These are phyloP conservation scores for Teratosphaeria viscida DNA, from an alignment of 2,329 filamentous ascomycete species.

Conservation along the genomic window DNA sequence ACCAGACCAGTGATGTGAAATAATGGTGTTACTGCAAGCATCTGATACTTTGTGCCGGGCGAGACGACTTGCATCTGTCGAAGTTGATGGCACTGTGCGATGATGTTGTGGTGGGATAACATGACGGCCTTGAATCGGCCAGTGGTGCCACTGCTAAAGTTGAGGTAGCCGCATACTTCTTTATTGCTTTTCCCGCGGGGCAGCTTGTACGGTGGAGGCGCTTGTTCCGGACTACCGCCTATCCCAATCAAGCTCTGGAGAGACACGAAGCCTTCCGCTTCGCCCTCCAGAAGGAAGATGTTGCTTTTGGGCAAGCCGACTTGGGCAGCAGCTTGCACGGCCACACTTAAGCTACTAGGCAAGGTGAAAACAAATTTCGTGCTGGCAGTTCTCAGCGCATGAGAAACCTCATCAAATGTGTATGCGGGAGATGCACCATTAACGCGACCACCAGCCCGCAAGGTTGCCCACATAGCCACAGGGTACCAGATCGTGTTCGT, in stretches of 20 bases:
- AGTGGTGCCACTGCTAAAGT: constrained; percentile 33
- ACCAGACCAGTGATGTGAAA: constrained; percentile 53
- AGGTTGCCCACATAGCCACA: constrained; percentile 47
- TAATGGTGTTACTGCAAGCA: constrained; percentile 47
- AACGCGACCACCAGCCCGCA: constrained; percentile 42
- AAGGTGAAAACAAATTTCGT: constrained; percentile 49
- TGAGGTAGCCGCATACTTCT: constrained; percentile 41
- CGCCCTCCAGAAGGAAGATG: constrained; percentile 46
- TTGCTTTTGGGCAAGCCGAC: constrained; percentile 40
- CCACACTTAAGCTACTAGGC: constrained; percentile 42
- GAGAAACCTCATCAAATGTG: constrained; percentile 54
- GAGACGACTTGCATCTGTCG: constrained; percentile 36
- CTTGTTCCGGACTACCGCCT: constrained; percentile 25
- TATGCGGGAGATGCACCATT: constrained; percentile 55
- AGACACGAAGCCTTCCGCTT: constrained; percentile 36
- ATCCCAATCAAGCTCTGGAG: constrained; percentile 33
- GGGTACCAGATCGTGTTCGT: constrained; percentile 58
- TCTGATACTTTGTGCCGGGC: constrained; percentile 34
- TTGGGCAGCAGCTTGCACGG: constrained; percentile 40
- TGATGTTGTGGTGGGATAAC: constrained; percentile 38
- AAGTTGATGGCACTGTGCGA: constrained; percentile 51
- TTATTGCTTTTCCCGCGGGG: constrained; percentile 42
- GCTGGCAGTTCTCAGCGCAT: constrained; percentile 47
- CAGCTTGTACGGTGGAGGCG: constrained; percentile 39
- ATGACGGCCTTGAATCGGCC: constrained; percentile 36